These are phyloP conservation scores for Zopfia rhizophila DNA, from an alignment of 2,329 filamentous ascomycete species.

Conservation along the genomic window DNA sequence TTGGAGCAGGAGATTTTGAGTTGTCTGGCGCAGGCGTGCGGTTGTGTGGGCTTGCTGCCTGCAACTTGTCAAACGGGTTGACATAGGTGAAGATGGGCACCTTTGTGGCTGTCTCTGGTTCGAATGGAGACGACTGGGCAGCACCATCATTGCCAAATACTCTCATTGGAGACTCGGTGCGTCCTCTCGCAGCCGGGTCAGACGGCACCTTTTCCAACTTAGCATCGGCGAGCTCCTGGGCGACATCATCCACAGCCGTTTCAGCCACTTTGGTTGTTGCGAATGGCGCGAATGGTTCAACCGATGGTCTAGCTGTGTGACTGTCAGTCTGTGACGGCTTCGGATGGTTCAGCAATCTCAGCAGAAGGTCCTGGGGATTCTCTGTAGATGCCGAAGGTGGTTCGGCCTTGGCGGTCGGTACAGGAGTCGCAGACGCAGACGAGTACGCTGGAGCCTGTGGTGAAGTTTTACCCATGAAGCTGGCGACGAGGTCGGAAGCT, in stretches of 20 bases:
- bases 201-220: slow-evolving; percentile 52
- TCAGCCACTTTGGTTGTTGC: slow-evolving; percentile 50
- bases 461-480: slow-evolving; percentile 62
- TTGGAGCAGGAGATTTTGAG: slow-evolving; percentile 37
- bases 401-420: slow-evolving; percentile 36
- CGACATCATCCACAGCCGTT: slow-evolving; percentile 56
- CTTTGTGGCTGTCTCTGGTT: slow-evolving; percentile 46
- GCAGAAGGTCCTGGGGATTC: slow-evolving; percentile 84
- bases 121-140: slow-evolving; percentile 46
- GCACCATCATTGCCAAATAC: slow-evolving; percentile 55
- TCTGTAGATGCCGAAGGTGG: slow-evolving; percentile 52
- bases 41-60: slow-evolving; percentile 72
- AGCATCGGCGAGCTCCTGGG: slow-evolving; percentile 57
- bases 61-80: slow-evolving; percentile 77
- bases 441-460: slow-evolving; percentile 44
- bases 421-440: slow-evolving; percentile 40
- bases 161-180: slow-evolving; percentile 41
- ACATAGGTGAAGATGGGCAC: slow-evolving; percentile 72
- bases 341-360: slow-evolving; percentile 84
- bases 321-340: slow-evolving; percentile 56
- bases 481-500: slow-evolving; percentile 67
- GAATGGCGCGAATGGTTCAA: slow-evolving; percentile 40
- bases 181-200: slow-evolving; percentile 40
- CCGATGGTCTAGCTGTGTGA: slow-evolving; percentile 37
- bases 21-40: slow-evolving; percentile 42